phyloP scores from a whole-genome alignment of 1,284 basidiomycete species.

The Cryptococcus sp. region DNA sequence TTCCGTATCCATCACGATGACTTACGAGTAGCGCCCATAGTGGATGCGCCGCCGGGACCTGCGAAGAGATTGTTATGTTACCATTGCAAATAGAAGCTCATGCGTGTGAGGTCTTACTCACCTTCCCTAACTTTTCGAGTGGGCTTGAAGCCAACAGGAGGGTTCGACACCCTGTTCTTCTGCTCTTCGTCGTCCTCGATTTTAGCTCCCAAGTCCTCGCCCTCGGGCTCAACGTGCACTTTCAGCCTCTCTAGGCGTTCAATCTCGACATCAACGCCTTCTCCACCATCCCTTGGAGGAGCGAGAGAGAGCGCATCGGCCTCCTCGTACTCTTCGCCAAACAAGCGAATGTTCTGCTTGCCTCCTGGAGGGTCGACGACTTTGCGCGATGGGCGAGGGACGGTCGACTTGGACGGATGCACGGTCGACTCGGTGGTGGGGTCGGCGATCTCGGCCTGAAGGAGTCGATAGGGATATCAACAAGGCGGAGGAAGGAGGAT shows the following conservation, averaged over 20 bases:
- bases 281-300: constrained; percentile 43
- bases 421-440: constrained; percentile 32
- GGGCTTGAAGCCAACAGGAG: constrained; percentile 46
- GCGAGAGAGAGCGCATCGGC: constrained; percentile 49
- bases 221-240: constrained; percentile 46
- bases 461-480: too few species aligned
- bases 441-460: constrained; percentile 52
- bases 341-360: constrained; percentile 41
- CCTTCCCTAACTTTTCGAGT: constrained; percentile 51
- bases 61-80: constrained; percentile 3
- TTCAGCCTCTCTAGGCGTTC: constrained; percentile 47
- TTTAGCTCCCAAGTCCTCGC: constrained; percentile 37
- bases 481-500: too few species aligned
- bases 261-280: constrained; percentile 46
- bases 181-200: constrained; percentile 33
- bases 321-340: constrained; percentile 50
- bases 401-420: constrained; percentile 32
- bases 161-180: constrained; percentile 31
- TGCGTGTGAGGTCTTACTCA: constrained; percentile 17
- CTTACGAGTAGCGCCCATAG: constrained; percentile 43
- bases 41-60: constrained; percentile 49
- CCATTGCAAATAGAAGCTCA: too few species aligned
- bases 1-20: constrained; percentile 3
- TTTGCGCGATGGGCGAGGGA: constrained; percentile 48
- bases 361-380: constrained; percentile 51